Base-by-base conservation (phyloP, 345 rosid genomes). In the Kernera saxatilis region DNA sequence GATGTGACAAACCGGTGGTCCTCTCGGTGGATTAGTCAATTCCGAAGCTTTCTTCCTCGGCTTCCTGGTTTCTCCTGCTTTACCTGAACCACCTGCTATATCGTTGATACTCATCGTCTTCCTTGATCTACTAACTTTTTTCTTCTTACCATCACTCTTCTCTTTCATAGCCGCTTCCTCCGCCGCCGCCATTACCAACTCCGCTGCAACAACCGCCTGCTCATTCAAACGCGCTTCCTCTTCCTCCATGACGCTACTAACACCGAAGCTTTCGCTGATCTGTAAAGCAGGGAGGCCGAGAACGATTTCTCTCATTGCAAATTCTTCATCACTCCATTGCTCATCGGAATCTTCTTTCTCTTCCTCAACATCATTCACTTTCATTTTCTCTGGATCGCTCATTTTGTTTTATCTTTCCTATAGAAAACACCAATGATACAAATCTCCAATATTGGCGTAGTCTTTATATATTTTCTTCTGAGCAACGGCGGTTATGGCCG, bases 1-100 rank as follows among this genome's bases (percentile, higher is more conserved):
- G 0, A 73, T 17, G 5, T 72, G 14, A 51, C 87, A 84, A 1
- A 61, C 58, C 0, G 70, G 71, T 21, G 69, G 67, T 2, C 57
- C 63, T 21, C 5, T 25, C 0, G 77, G 85, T 2, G 44, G 51
- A 8, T 79, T 52, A 1, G 45, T 17, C 4, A 65, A 59, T 0
- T 37, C 53, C 9, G 61, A 43, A 33, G 22, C 5, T 18, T 36
- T 75, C 45, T 35, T 50, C 76, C 33, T 52, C 4, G 12, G 26
- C n/a, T 71, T 36, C 0, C 58, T 53, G 2, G 1, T 25, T 3
- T 27, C 72, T 8, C 7, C 45, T 7, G 57, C 76, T 29, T 25
- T 12, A 8, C 27, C 27, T 14, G 22, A 54, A 23, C 64, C 64
- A 54, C 46, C 32, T 18, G 18, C 40, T 64, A 8, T 9, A 0